A percentile compares a stretch with the other conserved stretches of the same genome.
Conservation (phyloP, 768 basidiomycete species). For the Naganishia onofrii region DNA sequence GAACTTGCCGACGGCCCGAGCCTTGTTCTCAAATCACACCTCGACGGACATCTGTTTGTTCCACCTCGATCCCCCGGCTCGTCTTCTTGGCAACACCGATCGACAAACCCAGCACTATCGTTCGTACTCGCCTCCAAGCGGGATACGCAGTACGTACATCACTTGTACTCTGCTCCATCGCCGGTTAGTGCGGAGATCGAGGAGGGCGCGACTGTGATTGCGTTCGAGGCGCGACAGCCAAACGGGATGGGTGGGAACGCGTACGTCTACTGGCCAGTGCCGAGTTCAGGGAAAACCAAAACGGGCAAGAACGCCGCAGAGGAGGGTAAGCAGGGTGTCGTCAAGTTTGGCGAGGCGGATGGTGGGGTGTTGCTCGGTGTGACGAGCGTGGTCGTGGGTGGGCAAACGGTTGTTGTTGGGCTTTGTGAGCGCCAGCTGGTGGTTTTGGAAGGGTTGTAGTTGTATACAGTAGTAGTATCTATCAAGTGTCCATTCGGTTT, state of each 20-base stretch:
- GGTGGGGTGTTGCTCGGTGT: constrained; percentile 78
- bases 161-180: constrained; percentile 56
- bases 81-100: constrained; percentile 57
- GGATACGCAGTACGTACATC: constrained; percentile 82
- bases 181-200: background rate
- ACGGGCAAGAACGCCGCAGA: constrained; percentile 52
- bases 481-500: too few species aligned
- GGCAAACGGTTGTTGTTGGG: constrained; percentile 56
- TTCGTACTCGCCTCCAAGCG: constrained; percentile 93
- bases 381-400: constrained; percentile 56
- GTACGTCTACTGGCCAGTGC: constrained; percentile 69
- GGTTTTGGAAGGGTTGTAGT: constrained; percentile 46
- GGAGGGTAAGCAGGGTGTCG: constrained; percentile 75
- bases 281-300: background rate
- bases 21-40: constrained; percentile 46
- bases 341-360: constrained; percentile 66
- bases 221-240: constrained; percentile 64
- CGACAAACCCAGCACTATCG: constrained; percentile 83
- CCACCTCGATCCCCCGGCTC: constrained; percentile 31
- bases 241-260: constrained; percentile 72
- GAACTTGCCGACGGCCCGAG: constrained; percentile 2
- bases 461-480: too few species aligned
- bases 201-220: constrained; percentile 58
- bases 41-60: constrained; percentile 45
- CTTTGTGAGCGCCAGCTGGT: constrained; percentile 75